phyloP scores from a whole-genome alignment of 345 rosid genomes.

The Clarkia xantiana region DNA sequence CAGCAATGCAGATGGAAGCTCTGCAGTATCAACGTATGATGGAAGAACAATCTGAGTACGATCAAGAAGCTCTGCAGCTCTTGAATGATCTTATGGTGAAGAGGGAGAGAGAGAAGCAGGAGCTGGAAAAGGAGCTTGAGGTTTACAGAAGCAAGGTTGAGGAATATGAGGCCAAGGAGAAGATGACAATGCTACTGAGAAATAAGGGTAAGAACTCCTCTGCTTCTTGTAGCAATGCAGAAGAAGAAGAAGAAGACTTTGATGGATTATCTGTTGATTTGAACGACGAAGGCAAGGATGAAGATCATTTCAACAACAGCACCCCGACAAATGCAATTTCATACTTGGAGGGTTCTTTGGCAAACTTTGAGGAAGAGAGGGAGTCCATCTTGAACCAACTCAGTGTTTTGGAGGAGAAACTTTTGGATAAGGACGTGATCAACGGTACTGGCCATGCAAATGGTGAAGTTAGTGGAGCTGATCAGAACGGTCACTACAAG shows the following conservation, averaged over 20 bases:
- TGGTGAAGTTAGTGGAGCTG: constrained; percentile 27
- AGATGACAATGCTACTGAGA: constrained; percentile 29
- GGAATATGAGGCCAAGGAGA: constrained; percentile 64
- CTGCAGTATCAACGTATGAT: constrained; percentile 97
- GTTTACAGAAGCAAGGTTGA: constrained; percentile 40
- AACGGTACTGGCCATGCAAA: constrained; percentile 27
- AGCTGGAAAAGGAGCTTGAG: constrained; percentile 68
- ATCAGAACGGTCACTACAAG: constrained; percentile 34
- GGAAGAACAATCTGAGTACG: constrained; percentile 95
- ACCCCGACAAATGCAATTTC: constrained; percentile 67
- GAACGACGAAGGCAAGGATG: constrained; percentile 30
- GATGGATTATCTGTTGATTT: constrained; percentile 44
- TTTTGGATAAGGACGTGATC: constrained; percentile 36
- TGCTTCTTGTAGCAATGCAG: constrained; percentile 40
- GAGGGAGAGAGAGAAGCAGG: constrained; percentile 70
- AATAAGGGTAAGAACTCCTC: constrained; percentile 36
- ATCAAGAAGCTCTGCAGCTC: constrained; percentile 90
- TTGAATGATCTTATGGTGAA: constrained; percentile 73
- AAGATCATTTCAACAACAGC: constrained; percentile 18
- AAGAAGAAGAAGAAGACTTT: constrained; percentile 34
- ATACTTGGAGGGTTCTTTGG: constrained; percentile 65
- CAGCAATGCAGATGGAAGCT: constrained; percentile 99
- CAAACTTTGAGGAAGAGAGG: constrained; percentile 73
- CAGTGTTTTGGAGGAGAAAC: constrained; percentile 77
- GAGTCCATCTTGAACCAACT: constrained; percentile 74